Evolutionary conservation across 1,139 yeast species (phyloP).

Genomic region (Pichia sp.): DNA sequence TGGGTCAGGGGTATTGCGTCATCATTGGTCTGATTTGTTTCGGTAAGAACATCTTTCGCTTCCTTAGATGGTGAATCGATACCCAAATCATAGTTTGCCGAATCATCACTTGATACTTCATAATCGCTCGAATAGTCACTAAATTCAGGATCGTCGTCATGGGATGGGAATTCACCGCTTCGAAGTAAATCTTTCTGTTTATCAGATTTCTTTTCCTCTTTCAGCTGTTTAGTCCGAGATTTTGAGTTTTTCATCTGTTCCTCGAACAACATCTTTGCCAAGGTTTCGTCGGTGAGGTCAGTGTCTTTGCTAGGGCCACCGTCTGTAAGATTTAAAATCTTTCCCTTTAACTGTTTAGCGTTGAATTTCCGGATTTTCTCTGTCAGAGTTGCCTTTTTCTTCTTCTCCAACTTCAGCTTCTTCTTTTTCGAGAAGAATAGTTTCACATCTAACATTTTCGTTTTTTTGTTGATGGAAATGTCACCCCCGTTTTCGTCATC

Average conservation of each 20-base stretch:
- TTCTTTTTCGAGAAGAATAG: conserved; percentile 11
- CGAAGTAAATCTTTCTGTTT: conserved; percentile 13
- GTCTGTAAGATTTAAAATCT: conserved; percentile 14
- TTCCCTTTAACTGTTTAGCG: conserved; percentile 18
- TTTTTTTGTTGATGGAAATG: conserved; percentile 3
- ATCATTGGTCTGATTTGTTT: conserved; percentile 11
- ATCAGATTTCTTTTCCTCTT: conserved; percentile 12
- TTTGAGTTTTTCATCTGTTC: conserved; percentile 20
- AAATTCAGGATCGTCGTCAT: conserved; percentile 21
- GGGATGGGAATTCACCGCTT: conserved; percentile 18
- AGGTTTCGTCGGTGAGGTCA: conserved; percentile 18
- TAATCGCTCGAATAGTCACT: conserved; percentile 17
- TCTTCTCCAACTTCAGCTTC: conserved; percentile 2
- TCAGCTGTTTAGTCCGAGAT: conserved; percentile 17
- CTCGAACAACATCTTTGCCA: conserved; percentile 21
- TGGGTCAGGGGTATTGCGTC: conserved; percentile 13
- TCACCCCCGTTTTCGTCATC: not conserved
- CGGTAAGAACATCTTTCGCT: not conserved
- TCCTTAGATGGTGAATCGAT: not conserved
- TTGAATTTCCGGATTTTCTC: conserved; percentile 19
- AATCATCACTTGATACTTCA: conserved; percentile 9
- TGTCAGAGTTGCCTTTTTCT: conserved; percentile 3
- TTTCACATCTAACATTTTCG: conserved; percentile 12
- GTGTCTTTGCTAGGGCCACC: conserved; percentile 14
- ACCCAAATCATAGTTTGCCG: not conserved